phyloP scores from a whole-genome alignment of 768 basidiomycete species.

The Termitomyces sp. region DNA sequence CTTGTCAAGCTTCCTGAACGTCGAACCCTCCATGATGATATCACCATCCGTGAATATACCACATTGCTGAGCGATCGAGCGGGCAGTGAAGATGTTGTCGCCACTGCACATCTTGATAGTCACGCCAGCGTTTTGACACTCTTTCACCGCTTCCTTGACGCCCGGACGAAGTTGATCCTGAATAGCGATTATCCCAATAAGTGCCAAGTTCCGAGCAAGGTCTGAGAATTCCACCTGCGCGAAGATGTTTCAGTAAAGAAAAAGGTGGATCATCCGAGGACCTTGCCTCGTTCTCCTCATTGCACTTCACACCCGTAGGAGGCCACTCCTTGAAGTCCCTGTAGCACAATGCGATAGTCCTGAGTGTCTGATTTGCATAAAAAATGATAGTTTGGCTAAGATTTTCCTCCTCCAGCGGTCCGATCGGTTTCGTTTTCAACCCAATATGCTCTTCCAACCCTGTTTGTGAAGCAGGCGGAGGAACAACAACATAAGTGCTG shows the following conservation, averaged over 20 bases:
- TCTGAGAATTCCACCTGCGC: constrained; percentile 62
- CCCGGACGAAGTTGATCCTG: constrained; percentile 93
- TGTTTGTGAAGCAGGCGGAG: constrained; percentile 21
- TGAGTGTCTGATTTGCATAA: constrained; percentile 93
- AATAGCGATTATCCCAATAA: constrained; percentile 90
- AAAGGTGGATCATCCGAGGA: background rate
- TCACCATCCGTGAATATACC: constrained; percentile 93
- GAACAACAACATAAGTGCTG: constrained; percentile 67
- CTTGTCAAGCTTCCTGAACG: constrained; percentile 75
- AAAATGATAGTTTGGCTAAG: constrained; percentile 92
- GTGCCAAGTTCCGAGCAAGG: constrained; percentile 68
- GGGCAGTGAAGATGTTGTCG: constrained; percentile 90
- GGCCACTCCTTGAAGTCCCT: constrained; percentile 87
- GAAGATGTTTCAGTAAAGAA: constrained; percentile 13
- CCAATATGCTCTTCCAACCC: constrained; percentile 14
- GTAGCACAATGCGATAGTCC: constrained; percentile 94
- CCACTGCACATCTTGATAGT: constrained; percentile 98
- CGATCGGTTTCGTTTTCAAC: constrained; percentile 60
- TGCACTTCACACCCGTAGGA: constrained; percentile 54
- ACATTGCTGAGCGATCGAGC: constrained; percentile 95
- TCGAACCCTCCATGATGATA: constrained; percentile 96
- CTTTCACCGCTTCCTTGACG: constrained; percentile 82
- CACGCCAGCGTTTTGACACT: constrained; percentile 90
- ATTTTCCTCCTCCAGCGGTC: constrained; percentile 66
- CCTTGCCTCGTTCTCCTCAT: no score